Conservation (phyloP, 148 eudicot species). For the Mesembryanthemum crystallinum region DNA sequence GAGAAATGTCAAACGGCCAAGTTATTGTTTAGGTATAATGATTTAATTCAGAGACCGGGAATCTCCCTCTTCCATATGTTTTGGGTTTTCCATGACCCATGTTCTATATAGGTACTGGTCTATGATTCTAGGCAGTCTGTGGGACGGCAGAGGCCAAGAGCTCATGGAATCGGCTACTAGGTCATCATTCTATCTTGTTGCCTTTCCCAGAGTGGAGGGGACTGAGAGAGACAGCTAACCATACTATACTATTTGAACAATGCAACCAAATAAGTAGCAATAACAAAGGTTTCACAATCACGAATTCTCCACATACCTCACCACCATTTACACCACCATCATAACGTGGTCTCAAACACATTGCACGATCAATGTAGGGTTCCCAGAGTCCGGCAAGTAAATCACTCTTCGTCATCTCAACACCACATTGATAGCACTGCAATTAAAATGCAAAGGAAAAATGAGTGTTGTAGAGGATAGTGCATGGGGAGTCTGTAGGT, state of each 20-base stretch:
- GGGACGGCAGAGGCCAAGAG: neutral
- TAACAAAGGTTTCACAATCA: neutral
- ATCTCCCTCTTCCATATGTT: neutral
- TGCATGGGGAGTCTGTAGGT: neutral
- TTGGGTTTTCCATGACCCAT: neutral
- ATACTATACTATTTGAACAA: neutral
- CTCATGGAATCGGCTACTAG: no score
- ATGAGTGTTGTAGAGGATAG: neutral
- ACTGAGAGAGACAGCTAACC: neutral
- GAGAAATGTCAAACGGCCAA: neutral
- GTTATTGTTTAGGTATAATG: neutral
- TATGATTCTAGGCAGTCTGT: neutral
- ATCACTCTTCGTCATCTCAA: slow-evolving; percentile 97
- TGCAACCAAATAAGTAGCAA: neutral
- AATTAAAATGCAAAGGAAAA: slow-evolving; percentile 7
- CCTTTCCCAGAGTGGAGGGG: no score
- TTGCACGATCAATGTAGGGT: slow-evolving; percentile 91
- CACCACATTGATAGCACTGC: slow-evolving; percentile 83
- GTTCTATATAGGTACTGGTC: neutral
- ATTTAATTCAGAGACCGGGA: neutral
- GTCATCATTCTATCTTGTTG: no score
- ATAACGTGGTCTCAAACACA: slow-evolving; percentile 85
- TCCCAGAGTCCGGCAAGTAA: slow-evolving; percentile 92
- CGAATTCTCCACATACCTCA: slow-evolving; percentile 48
- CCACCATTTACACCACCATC: slow-evolving; percentile 92